Conservation (phyloP, 768 basidiomycete species). For the Collybia mongolica region DNA sequence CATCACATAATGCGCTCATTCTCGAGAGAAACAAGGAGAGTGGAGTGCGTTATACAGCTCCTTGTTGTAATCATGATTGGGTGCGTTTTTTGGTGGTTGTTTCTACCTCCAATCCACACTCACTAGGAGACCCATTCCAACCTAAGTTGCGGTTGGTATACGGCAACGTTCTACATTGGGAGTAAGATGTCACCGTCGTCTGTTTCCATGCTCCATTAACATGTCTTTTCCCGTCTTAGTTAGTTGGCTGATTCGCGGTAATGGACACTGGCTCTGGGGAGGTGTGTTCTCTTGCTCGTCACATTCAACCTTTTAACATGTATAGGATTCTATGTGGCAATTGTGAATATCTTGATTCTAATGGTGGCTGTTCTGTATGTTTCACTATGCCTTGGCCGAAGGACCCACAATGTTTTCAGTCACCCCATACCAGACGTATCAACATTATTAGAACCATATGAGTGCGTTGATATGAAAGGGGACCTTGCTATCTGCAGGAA, state of each 20-base stretch:
- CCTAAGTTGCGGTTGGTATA: conserved; percentile 32
- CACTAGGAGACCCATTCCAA: background rate
- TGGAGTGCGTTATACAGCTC: conserved; percentile 18
- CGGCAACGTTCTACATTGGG: conserved; percentile 29
- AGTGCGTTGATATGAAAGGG: conserved; percentile 30
- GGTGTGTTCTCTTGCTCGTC: conserved; percentile 12
- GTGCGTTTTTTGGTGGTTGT: conserved; percentile 14
- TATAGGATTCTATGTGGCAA: conserved; percentile 29
- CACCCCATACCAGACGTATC: conserved; percentile 30
- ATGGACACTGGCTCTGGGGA: conserved; percentile 17
- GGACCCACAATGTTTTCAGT: conserved; percentile 27
- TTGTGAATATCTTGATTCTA: conserved; percentile 23
- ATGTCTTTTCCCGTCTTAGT: conserved; percentile 14
- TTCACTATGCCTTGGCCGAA: conserved; percentile 30
- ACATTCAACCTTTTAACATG: background rate
- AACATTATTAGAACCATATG: conserved; percentile 35
- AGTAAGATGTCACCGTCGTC: conserved; percentile 14
- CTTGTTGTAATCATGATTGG: conserved; percentile 22
- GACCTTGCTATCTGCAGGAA: conserved; percentile 33
- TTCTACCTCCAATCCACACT: background rate
- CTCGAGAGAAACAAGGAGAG: conserved; percentile 5
- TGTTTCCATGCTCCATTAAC: background rate
- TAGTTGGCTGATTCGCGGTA: conserved; percentile 27
- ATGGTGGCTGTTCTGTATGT: conserved; percentile 28
- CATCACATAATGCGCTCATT: conserved; percentile 1